Conservation (phyloP, 768 basidiomycete genomes). For the Phanerochaete sordida region DNA sequence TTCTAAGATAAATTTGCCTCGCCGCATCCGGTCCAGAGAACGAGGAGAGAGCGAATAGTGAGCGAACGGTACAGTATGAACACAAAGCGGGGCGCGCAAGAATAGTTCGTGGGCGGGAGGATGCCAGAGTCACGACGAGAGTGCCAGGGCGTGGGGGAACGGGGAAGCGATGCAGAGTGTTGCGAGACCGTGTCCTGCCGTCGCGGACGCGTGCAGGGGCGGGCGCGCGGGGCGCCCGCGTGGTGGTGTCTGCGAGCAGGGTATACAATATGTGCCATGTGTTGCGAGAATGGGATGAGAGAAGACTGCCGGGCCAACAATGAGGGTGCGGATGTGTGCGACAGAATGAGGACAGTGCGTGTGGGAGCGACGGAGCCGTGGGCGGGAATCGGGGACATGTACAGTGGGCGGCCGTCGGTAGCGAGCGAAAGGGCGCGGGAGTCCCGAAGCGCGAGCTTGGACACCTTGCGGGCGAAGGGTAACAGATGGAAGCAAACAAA, state of each 20-base stretch:
- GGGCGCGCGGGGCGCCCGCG: neutral
- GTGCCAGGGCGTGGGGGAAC: neutral
- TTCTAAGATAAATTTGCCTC: constrained; percentile 23
- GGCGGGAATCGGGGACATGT: neutral
- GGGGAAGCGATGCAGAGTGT: neutral
- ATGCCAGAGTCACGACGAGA: too few species aligned
- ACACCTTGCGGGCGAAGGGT: neutral
- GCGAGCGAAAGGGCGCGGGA: neutral
- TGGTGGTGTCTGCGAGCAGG: neutral
- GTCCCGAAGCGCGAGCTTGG: neutral
- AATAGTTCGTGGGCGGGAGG: neutral
- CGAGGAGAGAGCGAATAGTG: constrained; percentile 7
- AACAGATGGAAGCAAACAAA: neutral
- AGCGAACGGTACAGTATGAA: constrained; percentile 5
- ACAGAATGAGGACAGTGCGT: constrained; percentile 1
- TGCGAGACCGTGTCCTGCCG: neutral
- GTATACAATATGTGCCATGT: neutral
- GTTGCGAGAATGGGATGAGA: neutral
- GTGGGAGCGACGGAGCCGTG: neutral
- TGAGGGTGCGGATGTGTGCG: neutral
- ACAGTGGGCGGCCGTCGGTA: neutral
- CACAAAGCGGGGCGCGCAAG: neutral
- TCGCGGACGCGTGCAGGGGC: neutral
- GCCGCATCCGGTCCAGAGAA: constrained; percentile 9
- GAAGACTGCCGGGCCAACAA: constrained; percentile 10